A percentile compares a stretch with the other conserved stretches of the same genome.
phyloP scores from a whole-genome alignment of 2,329 filamentous ascomycete species.

The Laburnicola sp. region DNA sequence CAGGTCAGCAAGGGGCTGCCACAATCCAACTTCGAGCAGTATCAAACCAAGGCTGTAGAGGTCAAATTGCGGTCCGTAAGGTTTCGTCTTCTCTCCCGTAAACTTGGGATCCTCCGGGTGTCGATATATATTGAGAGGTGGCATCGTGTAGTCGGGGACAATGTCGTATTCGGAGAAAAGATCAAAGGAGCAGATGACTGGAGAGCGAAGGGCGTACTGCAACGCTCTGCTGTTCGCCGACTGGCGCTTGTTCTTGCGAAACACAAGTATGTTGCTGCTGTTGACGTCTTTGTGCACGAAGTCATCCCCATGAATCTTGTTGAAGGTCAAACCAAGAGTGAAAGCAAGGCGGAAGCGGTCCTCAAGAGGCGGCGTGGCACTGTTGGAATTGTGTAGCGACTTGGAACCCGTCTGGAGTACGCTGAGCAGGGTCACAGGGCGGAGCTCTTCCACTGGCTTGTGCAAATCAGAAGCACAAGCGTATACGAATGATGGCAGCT shows the following conservation, averaged over 20 bases:
- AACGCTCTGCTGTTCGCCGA: constrained; percentile 47
- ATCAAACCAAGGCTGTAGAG: constrained; percentile 74
- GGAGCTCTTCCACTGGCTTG: constrained; percentile 38
- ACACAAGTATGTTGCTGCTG: constrained; percentile 70
- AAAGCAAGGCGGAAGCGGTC: constrained; percentile 75
- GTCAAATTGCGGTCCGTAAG: constrained; percentile 55
- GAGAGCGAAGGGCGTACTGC: constrained; percentile 63
- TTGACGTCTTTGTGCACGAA: constrained; percentile 72
- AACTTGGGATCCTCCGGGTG: constrained; percentile 61
- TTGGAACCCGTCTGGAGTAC: constrained; percentile 53
- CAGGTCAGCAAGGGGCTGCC: constrained; percentile 66
- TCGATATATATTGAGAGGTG: constrained; percentile 62
- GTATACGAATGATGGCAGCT: constrained; percentile 62
- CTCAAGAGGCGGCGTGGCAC: constrained; percentile 61
- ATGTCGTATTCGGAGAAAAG: constrained; percentile 65
- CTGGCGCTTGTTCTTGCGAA: constrained; percentile 52
- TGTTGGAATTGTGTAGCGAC: constrained; percentile 47
- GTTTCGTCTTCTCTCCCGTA: constrained; percentile 32
- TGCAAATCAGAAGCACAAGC: constrained; percentile 59
- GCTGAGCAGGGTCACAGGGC: constrained; percentile 52
- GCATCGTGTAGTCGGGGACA: constrained; percentile 48
- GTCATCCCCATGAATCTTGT: constrained; percentile 70
- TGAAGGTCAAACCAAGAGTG: constrained; percentile 72
- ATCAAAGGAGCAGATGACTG: constrained; percentile 74
- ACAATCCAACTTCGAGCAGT: constrained; percentile 74